Conservation (phyloP, 495 filamentous ascomycete species). For the Penicillium tannophilum region DNA sequence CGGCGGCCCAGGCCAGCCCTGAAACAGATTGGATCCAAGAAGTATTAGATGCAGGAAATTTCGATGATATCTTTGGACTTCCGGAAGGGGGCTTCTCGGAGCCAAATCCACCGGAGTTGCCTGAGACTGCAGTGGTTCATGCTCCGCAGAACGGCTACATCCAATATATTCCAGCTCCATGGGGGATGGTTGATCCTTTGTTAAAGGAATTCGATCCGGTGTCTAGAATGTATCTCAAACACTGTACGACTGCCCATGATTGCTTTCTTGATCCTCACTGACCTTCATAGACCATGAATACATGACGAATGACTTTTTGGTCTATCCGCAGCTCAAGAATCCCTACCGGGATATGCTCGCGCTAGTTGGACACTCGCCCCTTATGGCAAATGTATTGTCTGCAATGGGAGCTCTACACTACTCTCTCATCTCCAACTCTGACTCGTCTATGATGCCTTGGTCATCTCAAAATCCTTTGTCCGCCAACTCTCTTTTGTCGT, state of each 20-base stretch:
- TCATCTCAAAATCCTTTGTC: conserved; percentile 26
- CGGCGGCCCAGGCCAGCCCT: conserved; percentile 21
- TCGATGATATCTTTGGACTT: neutral
- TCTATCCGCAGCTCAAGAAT: conserved; percentile 45
- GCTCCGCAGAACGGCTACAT: conserved; percentile 9
- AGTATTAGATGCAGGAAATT: conserved; percentile 2
- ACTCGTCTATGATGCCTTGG: conserved; percentile 42
- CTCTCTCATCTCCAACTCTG: conserved; percentile 37
- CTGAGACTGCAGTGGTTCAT: conserved; percentile 17
- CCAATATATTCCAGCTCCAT: conserved; percentile 30
- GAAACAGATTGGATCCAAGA: conserved; percentile 23
- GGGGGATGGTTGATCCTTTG: conserved; percentile 46
- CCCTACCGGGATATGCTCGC: conserved; percentile 44
- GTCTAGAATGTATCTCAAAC: conserved; percentile 43
- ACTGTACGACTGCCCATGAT: conserved; percentile 34
- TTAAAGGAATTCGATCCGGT: conserved; percentile 41
- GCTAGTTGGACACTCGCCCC: conserved; percentile 42
- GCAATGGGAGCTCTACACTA: conserved; percentile 48
- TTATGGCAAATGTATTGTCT: conserved; percentile 40
- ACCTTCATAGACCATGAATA: conserved; percentile 36
- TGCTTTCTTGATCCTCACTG: neutral
- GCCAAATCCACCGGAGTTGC: conserved; percentile 5
- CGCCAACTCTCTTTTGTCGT: conserved; percentile 23
- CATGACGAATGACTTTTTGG: conserved; percentile 37
- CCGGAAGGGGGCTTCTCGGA: conserved; percentile 1